Base-by-base conservation (phyloP, 768 basidiomycete species). In the Termitomyces sp. region DNA sequence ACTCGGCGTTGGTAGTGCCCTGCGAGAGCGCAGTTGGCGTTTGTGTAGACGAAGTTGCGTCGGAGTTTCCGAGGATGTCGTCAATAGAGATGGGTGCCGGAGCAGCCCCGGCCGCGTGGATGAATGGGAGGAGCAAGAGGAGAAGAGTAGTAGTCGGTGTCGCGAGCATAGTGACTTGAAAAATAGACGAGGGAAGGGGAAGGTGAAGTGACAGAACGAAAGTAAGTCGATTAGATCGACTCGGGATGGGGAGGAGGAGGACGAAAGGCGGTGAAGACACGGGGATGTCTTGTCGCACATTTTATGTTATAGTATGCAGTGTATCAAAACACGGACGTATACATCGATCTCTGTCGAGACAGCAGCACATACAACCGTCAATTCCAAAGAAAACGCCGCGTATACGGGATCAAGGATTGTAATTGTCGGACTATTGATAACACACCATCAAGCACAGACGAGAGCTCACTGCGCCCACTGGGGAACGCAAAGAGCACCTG, bases 401-500 rank as follows among this genome's bases (percentile, higher is more conserved):
- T 1, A 30, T n/a, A 20, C 1, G 3, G 47, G 5, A 48, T 48
- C 47, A 48, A 11, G 30, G 30, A 48, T 20, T 10, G 30, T 5
- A 4, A 3, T 28, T n/a, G 24, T 20, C 30, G 32, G 18, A 14
- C 44, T 46, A 40, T 10, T n/a, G 5, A 5, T 20, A 30, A n/a
- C 20, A 5, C 30, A 5, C 30, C n/a, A 32, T 48, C n/a, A 32
- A 18, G 9, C 30, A 13, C 47, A 24, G 43, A 24, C 18, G 28
- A 18, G 18, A 10, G n/a, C 40, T 10, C 2, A 20, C n/a, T 18
- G 7, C 40, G 18, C n/a, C 18, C 6, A n/a, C 38, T 40, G 16
- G 38, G 18, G 16, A 40, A 67, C 60, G 33, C 60, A 60, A 22
- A 71, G 52, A 0, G 68, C 63, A 45, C 38, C 26, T 18, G 7